phyloP scores from a whole-genome alignment of 108 stramenopile genomes.

The Skeletonema costatum region DNA sequence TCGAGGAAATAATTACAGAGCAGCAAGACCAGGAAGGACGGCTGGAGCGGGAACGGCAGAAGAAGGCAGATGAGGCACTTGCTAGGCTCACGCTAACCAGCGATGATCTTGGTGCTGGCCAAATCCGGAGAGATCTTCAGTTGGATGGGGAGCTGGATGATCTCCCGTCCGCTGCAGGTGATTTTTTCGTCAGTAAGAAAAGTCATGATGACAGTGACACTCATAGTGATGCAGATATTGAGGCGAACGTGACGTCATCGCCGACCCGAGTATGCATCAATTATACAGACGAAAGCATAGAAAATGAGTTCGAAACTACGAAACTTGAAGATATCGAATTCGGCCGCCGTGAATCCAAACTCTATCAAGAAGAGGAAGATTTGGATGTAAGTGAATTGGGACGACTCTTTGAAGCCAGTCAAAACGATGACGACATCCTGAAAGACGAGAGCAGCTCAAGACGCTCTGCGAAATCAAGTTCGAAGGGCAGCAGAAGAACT shows the following conservation, averaged over 20 bases:
- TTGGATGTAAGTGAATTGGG: conserved; percentile 10
- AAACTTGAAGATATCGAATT: conserved; percentile 30
- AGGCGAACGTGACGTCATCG: not conserved
- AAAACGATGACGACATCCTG: not conserved
- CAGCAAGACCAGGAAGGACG: not conserved
- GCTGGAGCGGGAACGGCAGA: not conserved
- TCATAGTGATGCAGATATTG: conserved; percentile 17
- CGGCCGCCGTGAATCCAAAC: not conserved
- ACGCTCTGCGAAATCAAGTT: not conserved
- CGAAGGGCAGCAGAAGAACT: not conserved
- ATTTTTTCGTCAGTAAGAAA: conserved; percentile 5
- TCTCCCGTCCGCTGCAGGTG: conserved; percentile 11
- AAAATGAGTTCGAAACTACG: conserved; percentile 29
- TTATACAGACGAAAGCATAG: conserved; percentile 18
- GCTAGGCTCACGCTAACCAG: not conserved
- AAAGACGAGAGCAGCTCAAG: not conserved
- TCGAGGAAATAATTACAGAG: not conserved
- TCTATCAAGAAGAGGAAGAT: not conserved
- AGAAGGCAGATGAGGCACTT: not conserved
- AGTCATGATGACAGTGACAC: conserved; percentile 22
- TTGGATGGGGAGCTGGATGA: conserved; percentile 23
- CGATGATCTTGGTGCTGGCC: not conserved
- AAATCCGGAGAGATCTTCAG: not conserved
- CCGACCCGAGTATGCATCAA: conserved; percentile 19
- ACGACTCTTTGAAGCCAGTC: not conserved